These are phyloP conservation scores for Thalassiosira ordinaria DNA, from an alignment of 352 stramenopile genomes.

Conservation along the genomic window DNA sequence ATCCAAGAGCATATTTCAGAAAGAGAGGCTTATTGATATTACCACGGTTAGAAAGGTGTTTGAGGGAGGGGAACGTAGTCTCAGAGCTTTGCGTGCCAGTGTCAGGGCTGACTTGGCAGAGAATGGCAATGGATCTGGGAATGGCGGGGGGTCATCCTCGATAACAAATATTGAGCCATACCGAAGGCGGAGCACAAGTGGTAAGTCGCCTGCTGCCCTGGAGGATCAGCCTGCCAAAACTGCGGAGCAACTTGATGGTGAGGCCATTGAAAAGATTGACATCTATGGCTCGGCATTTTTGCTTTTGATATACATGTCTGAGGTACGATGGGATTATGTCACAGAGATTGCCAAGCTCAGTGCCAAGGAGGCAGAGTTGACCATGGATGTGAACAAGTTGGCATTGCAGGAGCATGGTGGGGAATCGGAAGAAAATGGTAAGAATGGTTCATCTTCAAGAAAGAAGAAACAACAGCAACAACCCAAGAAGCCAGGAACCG, in stretches of 20 bases:
- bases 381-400: constrained; percentile 79
- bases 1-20: constrained; percentile 41
- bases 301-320: constrained; percentile 69
- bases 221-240: neutral
- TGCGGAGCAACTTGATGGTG: constrained; percentile 5
- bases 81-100: constrained; percentile 23
- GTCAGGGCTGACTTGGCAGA: neutral
- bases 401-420: constrained; percentile 7
- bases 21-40: constrained; percentile 48
- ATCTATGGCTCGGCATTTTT: constrained; percentile 59
- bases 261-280: constrained; percentile 39
- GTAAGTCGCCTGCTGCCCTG: neutral
- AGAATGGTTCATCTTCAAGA: constrained; percentile 10
- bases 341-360: constrained; percentile 60
- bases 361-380: constrained; percentile 57
- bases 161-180: neutral
- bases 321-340: constrained; percentile 73
- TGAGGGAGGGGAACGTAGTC: constrained; percentile 40
- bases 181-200: neutral
- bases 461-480: neutral
- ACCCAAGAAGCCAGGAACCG: neutral
- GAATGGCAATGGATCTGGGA: neutral
- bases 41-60: constrained; percentile 44
- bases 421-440: neutral
- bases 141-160: neutral